phyloP scores from a whole-genome alignment of 768 basidiomycete species.

The Podaxis sp. region DNA sequence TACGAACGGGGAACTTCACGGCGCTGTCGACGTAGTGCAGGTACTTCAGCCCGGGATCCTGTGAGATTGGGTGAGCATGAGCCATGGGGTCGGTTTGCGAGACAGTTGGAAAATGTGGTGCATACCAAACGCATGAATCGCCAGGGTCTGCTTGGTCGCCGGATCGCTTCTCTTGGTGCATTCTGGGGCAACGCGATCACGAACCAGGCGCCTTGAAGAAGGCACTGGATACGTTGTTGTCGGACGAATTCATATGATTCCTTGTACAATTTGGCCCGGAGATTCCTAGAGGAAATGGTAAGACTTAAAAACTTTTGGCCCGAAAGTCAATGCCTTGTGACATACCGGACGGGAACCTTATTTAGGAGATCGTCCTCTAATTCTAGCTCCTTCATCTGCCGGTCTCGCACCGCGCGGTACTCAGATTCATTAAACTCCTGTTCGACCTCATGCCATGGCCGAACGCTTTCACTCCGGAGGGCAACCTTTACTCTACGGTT shows the following conservation, averaged over 20 bases:
- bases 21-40: constrained; percentile 86
- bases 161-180: constrained; percentile 50
- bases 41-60: constrained; percentile 80
- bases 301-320: constrained; percentile 3
- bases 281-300: constrained; percentile 51
- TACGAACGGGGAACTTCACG: constrained; percentile 75
- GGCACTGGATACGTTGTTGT: constrained; percentile 84
- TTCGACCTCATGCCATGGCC: constrained; percentile 84
- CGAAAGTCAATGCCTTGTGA: constrained; percentile 13
- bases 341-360: constrained; percentile 84
- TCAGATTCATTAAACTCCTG: constrained; percentile 78
- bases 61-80: constrained; percentile 14
- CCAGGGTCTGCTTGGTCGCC: constrained; percentile 71
- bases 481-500: constrained; percentile 69
- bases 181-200: constrained; percentile 68
- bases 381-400: constrained; percentile 90
- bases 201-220: constrained; percentile 92
- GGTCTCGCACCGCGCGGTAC: constrained; percentile 81
- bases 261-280: constrained; percentile 82
- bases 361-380: constrained; percentile 83
- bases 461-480: constrained; percentile 68
- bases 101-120: neutral
- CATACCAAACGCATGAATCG: constrained; percentile 83
- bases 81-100: neutral
- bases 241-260: constrained; percentile 90